phyloP scores from a whole-genome alignment of 371 early-diverging fungal genomes.

The Blastocladiella emersonii region DNA sequence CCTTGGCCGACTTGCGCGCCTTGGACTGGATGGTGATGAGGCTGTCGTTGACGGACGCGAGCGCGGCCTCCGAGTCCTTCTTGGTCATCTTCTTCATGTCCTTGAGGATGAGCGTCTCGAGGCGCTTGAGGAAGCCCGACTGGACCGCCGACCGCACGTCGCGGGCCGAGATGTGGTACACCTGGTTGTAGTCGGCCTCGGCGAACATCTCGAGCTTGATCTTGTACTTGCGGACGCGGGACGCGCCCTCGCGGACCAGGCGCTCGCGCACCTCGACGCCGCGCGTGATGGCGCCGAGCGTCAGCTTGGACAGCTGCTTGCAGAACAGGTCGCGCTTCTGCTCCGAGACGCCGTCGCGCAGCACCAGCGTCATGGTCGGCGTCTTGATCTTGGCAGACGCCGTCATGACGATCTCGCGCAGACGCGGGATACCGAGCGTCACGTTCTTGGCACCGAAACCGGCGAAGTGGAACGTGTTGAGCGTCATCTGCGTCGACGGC shows the following conservation, averaged over 20 bases:
- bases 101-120: constrained; percentile 52
- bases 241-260: not conserved
- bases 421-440: constrained; percentile 97
- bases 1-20: constrained; percentile 22
- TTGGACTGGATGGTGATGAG: constrained; percentile 40
- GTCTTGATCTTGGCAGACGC: constrained; percentile 92
- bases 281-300: constrained; percentile 68
- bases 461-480: constrained; percentile 99
- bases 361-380: constrained; percentile 77
- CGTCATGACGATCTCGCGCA: constrained; percentile 99
- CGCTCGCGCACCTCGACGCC: constrained; percentile 44
- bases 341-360: constrained; percentile 61
- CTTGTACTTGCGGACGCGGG: constrained; percentile 52
- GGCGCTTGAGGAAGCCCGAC: constrained; percentile 44
- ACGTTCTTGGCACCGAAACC: constrained; percentile 97
- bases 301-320: constrained; percentile 46
- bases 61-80: constrained; percentile 12
- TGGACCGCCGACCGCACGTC: constrained; percentile 63
- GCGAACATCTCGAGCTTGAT: constrained; percentile 74
- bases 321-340: constrained; percentile 45
- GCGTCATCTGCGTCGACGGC: constrained; percentile 99
- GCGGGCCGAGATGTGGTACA: constrained; percentile 53
- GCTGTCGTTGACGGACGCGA: constrained; percentile 21
- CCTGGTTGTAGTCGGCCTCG: constrained; percentile 53
- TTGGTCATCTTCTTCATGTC: constrained; percentile 34